Conservation (phyloP, 2,329 filamentous ascomycete species). For the Capronia americana region DNA sequence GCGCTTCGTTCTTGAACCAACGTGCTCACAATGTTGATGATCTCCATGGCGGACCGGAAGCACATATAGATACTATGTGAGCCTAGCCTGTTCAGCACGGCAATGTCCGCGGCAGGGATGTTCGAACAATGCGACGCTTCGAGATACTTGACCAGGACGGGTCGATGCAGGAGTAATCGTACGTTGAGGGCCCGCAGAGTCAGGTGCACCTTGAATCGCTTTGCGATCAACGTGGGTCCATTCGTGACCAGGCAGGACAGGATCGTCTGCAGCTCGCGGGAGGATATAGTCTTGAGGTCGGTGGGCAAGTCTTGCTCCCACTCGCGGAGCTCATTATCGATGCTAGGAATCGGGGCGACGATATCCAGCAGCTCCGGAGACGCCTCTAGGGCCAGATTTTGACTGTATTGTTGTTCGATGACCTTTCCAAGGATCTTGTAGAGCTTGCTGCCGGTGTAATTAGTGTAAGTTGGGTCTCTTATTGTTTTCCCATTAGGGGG, state of each 20-base stretch:
- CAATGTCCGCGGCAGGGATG: neutral
- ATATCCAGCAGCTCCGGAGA: slow-evolving; percentile 9
- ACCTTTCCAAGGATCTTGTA: slow-evolving; percentile 15
- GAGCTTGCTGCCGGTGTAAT: slow-evolving; percentile 8
- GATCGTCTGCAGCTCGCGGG: neutral
- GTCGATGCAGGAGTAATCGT: slow-evolving; percentile 10
- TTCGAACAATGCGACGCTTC: neutral
- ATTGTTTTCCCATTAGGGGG: too few relatives aligned
- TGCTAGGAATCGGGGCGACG: slow-evolving; percentile 9
- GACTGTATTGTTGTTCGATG: slow-evolving; percentile 16
- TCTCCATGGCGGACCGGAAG: slow-evolving; percentile 11
- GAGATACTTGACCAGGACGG: slow-evolving; percentile 12
- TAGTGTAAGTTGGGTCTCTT: too few relatives aligned
- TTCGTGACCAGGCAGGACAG: neutral
- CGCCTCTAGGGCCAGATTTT: slow-evolving; percentile 8
- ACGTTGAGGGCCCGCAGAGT: slow-evolving; percentile 13
- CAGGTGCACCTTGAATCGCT: neutral
- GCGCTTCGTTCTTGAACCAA: neutral
- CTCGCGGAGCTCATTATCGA: slow-evolving; percentile 16
- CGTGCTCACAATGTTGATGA: slow-evolving; percentile 19
- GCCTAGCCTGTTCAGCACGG: slow-evolving; percentile 7
- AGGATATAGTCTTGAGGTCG: slow-evolving; percentile 10
- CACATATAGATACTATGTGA: slow-evolving; percentile 14
- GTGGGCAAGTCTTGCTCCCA: slow-evolving; percentile 4
- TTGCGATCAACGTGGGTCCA: neutral